Evolutionary conservation across 2,329 filamentous ascomycete genomes (phyloP).

Genomic region (Bisporella sp.): DNA sequence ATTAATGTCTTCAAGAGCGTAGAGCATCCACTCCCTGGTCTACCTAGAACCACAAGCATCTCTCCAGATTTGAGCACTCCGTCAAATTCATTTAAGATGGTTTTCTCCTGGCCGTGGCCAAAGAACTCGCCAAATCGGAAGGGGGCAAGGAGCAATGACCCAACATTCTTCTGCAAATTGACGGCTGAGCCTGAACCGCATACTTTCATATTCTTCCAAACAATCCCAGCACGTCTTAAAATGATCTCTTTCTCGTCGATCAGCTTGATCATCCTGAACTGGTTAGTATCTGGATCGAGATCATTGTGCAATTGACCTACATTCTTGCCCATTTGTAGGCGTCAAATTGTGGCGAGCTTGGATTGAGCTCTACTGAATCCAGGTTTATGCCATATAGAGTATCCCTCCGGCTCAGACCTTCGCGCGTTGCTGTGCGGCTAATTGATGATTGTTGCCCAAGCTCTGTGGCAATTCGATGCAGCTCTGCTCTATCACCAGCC

Average conservation of each 20-base stretch:
- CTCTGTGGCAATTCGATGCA: no score
- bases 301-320: neutral
- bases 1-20: slow-evolving; percentile 52
- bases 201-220: slow-evolving; percentile 59
- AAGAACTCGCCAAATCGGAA: slow-evolving; percentile 51
- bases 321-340: neutral
- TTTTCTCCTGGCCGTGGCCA: slow-evolving; percentile 32
- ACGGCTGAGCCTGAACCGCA: slow-evolving; percentile 60
- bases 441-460: no score
- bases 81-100: slow-evolving; percentile 53
- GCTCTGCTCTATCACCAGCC: neutral
- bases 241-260: slow-evolving; percentile 49
- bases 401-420: slow-evolving; percentile 14
- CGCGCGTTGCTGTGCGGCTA: no score
- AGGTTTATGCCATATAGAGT: slow-evolving; percentile 31
- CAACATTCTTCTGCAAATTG: slow-evolving; percentile 62
- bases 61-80: slow-evolving; percentile 55
- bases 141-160: slow-evolving; percentile 49
- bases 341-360: slow-evolving; percentile 15
- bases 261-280: neutral
- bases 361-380: slow-evolving; percentile 44
- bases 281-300: neutral
- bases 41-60: slow-evolving; percentile 58
- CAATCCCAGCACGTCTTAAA: slow-evolving; percentile 48
- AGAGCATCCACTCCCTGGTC: slow-evolving; percentile 52